These are phyloP conservation scores for Penicillium fimorum DNA, from an alignment of 495 filamentous ascomycete genomes.

Conservation along the genomic window DNA sequence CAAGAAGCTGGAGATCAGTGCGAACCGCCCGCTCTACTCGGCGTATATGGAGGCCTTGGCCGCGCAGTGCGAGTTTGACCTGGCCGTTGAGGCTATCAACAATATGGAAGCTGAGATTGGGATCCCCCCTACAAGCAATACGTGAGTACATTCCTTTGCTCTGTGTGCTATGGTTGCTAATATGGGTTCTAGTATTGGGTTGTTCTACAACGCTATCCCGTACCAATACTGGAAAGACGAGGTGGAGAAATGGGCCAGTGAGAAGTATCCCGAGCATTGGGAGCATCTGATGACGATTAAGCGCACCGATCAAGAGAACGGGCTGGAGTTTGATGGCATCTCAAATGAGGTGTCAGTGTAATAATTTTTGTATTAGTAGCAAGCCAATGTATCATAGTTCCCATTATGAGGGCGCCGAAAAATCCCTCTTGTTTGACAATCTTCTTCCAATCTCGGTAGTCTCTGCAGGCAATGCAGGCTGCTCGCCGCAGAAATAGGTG, in stretches of 20 bases:
- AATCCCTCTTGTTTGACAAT: background rate
- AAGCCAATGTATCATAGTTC: background rate
- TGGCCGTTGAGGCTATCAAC: constrained; percentile 61
- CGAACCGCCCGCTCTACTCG: constrained; percentile 68
- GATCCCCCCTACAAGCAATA: constrained; percentile 58
- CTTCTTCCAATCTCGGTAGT: background rate
- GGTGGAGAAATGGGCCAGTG: constrained; percentile 69
- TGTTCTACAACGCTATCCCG: constrained; percentile 69
- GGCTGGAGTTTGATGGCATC: constrained; percentile 36
- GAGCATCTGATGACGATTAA: constrained; percentile 45
- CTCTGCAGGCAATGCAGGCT: background rate
- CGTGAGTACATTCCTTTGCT: constrained; percentile 57
- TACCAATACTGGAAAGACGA: constrained; percentile 58
- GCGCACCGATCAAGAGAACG: constrained; percentile 41
- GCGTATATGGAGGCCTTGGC: constrained; percentile 74
- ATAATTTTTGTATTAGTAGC: background rate
- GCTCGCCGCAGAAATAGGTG: background rate
- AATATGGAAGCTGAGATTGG: constrained; percentile 64
- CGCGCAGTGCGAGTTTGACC: constrained; percentile 62
- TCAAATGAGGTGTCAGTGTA: constrained; percentile 31
- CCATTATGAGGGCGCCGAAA: background rate
- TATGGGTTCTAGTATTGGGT: constrained; percentile 56
- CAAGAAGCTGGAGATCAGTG: constrained; percentile 67
- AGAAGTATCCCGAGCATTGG: constrained; percentile 69
- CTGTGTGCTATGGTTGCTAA: constrained; percentile 12